Base-by-base conservation (phyloP, 2,329 filamentous ascomycete genomes). In the Diaporthe aspalathi region DNA sequence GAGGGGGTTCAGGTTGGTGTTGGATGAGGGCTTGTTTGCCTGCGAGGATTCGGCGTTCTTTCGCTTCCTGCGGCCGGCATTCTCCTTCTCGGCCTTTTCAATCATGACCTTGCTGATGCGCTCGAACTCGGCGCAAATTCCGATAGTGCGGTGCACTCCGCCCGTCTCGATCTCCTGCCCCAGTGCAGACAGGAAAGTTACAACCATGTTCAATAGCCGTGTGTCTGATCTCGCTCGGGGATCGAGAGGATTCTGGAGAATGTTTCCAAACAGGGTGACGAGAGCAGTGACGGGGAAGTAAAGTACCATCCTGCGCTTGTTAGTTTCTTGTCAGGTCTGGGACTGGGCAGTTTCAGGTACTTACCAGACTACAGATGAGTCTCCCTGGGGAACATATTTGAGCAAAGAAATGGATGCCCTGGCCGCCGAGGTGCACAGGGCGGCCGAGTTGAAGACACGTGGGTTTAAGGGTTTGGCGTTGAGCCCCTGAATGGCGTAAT, bases 241-340 rank as follows among this genome's bases (percentile, higher is more conserved):
- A 78, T 99, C 96, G 71, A 95, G 90, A 0, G 96, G 96, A 76
- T 98, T 98, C 79, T 99, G 96, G 0, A 99, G 83, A 57, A 98
- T 97, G 77, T 98, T 98, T 72, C 95, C 95, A 78, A 99, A 99
- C 2, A 99, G 84, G 0, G 96, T 98, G 54, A 99, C 94, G 5
- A 98, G 88, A 1, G 96, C 93, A 0, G 96, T 97, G 11, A 99
- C 95, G 0, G 96, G 96, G 82, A 97, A 99, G 82, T 99, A 99
- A 14, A 98, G 85, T 75, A 98, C 94, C 78, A 99, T 88, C 94
- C 89, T 91, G 16, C 24, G 17, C 5, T n/a, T 14, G 24, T 71
- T 45, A 67, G 60, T 29, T 1, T 45, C 16, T 43, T 63, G 22
- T 38, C 29, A 5, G 22, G 24, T 7, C 32, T 45, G 49, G 5